These are phyloP conservation scores for Chamaecyparis obtusa DNA, from an alignment of 75 land plant genomes.

Conservation along the genomic window DNA sequence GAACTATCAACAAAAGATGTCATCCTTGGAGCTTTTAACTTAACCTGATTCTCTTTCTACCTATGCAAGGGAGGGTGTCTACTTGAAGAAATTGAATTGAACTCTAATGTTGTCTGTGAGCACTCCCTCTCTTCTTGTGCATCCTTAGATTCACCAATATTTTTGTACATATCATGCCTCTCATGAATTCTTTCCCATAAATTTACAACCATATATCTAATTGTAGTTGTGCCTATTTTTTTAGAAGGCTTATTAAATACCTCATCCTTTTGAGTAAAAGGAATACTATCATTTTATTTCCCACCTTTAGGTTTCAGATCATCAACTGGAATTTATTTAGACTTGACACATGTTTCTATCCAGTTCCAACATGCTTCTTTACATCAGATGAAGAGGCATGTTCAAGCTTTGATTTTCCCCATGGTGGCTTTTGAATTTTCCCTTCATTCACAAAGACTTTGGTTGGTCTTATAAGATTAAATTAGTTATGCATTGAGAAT, in stretches of 20 bases:
- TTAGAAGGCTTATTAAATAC: slow-evolving; percentile 4
- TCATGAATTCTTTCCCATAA: slow-evolving; percentile 10
- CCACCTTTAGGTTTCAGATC: slow-evolving; percentile 6
- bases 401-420: slow-evolving; percentile 64
- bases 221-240: slow-evolving; percentile 27
- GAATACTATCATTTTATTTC: not conserved
- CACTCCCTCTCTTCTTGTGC: slow-evolving; percentile 26
- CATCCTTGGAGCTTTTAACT: slow-evolving; percentile 9
- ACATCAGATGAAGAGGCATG: slow-evolving; percentile 24
- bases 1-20: slow-evolving; percentile 23
- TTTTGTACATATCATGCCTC: slow-evolving; percentile 2
- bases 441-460: slow-evolving; percentile 16
- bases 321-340: not conserved
- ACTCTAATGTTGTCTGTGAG: slow-evolving; percentile 24
- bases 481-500: slow-evolving; percentile 16
- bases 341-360: slow-evolving; percentile 11
- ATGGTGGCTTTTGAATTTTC: slow-evolving; percentile 34
- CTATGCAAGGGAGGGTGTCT: slow-evolving; percentile 24
- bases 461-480: slow-evolving; percentile 17
- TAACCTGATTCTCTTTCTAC: slow-evolving; percentile 45
- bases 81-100: slow-evolving; percentile 22
- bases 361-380: not conserved
- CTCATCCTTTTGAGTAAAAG: not conserved
- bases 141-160: slow-evolving; percentile 11
- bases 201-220: slow-evolving; percentile 20